Base-by-base conservation (phyloP, 495 filamentous ascomycete genomes). In the Staphylotrichum longicolle region DNA sequence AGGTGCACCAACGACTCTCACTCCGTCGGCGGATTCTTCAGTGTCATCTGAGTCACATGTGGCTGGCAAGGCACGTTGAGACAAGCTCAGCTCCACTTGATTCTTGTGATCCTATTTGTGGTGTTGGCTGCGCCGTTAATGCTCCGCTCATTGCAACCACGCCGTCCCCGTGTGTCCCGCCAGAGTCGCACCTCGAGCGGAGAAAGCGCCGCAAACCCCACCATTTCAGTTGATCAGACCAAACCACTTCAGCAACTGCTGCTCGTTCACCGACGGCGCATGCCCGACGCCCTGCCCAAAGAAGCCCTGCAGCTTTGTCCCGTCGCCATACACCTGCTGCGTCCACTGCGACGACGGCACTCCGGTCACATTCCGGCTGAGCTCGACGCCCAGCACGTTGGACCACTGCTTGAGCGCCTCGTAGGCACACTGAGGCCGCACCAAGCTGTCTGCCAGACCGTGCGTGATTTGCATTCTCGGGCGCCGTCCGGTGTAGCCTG, bases 361-460 rank as follows among this genome's bases (percentile, higher is more conserved):
- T 30, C 76, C 74, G 0, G 65, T 69, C 33, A 74, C 66, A 6
- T 73, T 74, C 35, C 66, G 70, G 6, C 66, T 62, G 10, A 73
- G 64, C 10, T 54, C 39, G 3, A 75, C 68, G 2, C 77, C 80
- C 11, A 82, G 73, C 1, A 86, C 78, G 15, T 75, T 76, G 5
- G 78, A 74, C 84, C 84, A 86, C 71, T 86, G 80, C 77, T 83
- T 83, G 50, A 83, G 68, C 15, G 77, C 78, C 74, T 84, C 82
- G 27, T 75, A 58, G 54, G 72, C 83, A 66, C 82, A 83, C 65
- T 73, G 70, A 3, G 78, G 77, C 10, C 70, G 67, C 9, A 86
- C 75, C 4, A 83, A 77, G 4, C 58, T 64, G 55, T 86, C 84
- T 10, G 72, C 75, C 12, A 74, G 68, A 10, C 83, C 83, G 61